Base-by-base conservation (phyloP, 179 eudicot genomes). In the Patellifolia procumbens region DNA sequence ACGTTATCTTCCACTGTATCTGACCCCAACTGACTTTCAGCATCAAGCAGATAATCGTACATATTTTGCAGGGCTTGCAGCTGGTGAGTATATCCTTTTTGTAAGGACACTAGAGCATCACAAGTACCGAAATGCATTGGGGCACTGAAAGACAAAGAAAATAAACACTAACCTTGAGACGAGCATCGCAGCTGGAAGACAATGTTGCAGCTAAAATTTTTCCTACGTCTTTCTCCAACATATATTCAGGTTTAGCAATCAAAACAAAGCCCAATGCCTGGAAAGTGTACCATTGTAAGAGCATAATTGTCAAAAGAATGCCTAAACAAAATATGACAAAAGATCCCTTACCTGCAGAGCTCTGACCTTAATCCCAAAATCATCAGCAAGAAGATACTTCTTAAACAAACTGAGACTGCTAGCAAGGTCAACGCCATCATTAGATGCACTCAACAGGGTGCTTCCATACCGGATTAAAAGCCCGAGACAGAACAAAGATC, bases 401-500 rank as follows among this genome's bases (percentile, higher is more conserved):
- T 91, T 95, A 68, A 95, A 90, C 82, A 95, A 74, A 79, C 77
- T 74, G 81, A 95, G 87, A 61, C 91, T 90, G 82, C 85, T 87
- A 65, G 76, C 72, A 67, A 89, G 79, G 75, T 91, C 94, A 34
- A 86, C 66, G 52, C 75, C 86, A 52, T 83, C 88, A 74, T 76
- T 79, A 59, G 87, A 81, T 66, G 84, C 76, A 74, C 75, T 85
- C 73, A 91, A 69, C 55, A 92, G 78, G 75, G 89, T 71, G 84
- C 84, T 83, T n/a, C 99, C 98, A 78, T 93, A 93, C 70, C 99
- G 99, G 81, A 95, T 91, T 67, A 93, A 91, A 83, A 95, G 86
- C 70, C 98, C 99, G 65, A 95, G 91, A 77, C 99, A 93, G 74
- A 95, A 95, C 70, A 95, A 89, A 78, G 99, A 95, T 22, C 99